phyloP scores from a whole-genome alignment of 2,329 filamentous ascomycete species.

The Fusarium liriodendri region DNA sequence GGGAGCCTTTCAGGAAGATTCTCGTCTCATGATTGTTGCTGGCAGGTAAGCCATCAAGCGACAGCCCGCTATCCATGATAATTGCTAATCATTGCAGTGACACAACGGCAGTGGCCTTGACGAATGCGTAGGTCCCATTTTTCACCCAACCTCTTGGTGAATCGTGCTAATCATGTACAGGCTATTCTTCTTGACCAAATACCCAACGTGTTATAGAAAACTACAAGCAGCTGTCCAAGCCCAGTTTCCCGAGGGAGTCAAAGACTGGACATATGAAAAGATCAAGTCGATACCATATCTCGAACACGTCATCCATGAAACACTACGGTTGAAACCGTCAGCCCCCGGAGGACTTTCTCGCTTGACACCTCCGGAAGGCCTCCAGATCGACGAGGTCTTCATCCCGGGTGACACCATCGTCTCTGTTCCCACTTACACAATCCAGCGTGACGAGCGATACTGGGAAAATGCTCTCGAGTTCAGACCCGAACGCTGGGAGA shows the following conservation, averaged over 20 bases:
- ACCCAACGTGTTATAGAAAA: neutral
- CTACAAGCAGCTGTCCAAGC: neutral
- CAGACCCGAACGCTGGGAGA: neutral
- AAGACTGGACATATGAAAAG: neutral
- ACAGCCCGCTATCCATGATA: neutral
- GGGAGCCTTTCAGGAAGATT: constrained; percentile 3
- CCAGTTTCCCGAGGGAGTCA: neutral
- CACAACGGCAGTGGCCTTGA: neutral
- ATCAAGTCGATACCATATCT: neutral
- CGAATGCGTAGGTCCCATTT: neutral
- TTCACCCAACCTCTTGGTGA: too few relatives aligned
- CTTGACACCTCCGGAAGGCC: neutral
- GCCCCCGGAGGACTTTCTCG: neutral
- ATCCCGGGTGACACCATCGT: neutral
- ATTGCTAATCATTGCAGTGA: neutral
- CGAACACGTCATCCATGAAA: neutral
- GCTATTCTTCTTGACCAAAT: neutral
- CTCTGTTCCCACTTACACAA: neutral
- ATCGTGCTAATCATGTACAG: neutral
- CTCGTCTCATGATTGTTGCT: constrained; percentile 7
- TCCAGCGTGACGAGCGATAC: neutral
- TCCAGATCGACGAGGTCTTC: neutral
- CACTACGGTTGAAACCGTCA: constrained; percentile 1
- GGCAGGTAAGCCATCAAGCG: neutral
- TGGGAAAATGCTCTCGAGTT: constrained; percentile 5